A percentile compares a stretch with the other conserved stretches of the same genome.
phyloP scores from a whole-genome alignment of 2,329 filamentous ascomycete species.

The Graphilbum sp. region DNA sequence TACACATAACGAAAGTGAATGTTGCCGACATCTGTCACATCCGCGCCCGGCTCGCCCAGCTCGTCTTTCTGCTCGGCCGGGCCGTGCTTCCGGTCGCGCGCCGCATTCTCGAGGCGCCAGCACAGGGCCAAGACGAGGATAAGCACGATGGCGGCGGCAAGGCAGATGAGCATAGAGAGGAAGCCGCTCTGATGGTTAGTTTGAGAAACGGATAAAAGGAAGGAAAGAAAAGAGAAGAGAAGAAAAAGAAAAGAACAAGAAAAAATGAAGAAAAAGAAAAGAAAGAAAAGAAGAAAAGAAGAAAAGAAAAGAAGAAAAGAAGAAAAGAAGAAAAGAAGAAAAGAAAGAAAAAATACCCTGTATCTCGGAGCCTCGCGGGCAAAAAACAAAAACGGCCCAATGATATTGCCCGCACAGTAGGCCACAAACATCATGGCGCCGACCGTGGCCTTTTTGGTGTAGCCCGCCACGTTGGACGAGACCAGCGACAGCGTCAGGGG shows the following conservation, averaged over 20 bases:
- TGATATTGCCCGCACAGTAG: constrained; percentile 43
- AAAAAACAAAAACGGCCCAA: constrained; percentile 46
- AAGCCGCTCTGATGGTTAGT: not conserved
- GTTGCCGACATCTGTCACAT: too few relatives aligned
- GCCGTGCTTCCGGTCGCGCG: not conserved
- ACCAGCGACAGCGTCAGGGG: constrained; percentile 20
- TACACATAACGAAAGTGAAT: too few relatives aligned
- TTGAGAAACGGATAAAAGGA: not conserved
- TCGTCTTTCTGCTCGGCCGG: not conserved
- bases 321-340: not conserved
- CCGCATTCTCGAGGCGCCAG: not conserved
- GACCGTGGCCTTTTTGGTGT: constrained; percentile 48
- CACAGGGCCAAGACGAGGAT: not conserved
- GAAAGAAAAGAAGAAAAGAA: not conserved
- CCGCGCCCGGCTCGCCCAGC: not conserved
- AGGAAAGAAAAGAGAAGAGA: not conserved
- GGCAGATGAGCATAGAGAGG: not conserved
- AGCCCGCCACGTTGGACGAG: constrained; percentile 34
- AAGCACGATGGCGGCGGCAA: not conserved
- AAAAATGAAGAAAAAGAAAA: too few relatives aligned
- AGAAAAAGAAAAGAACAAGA: too few relatives aligned
- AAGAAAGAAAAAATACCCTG: constrained; percentile 1
- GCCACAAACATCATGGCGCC: constrained; percentile 44
- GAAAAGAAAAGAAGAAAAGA: not conserved
- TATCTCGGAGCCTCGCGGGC: constrained; percentile 27